A percentile compares a stretch with the other conserved stretches of the same genome.
Conservation (phyloP, 225 moss, liverwort and hornwort genomes). For the Anthoceros angustus region DNA sequence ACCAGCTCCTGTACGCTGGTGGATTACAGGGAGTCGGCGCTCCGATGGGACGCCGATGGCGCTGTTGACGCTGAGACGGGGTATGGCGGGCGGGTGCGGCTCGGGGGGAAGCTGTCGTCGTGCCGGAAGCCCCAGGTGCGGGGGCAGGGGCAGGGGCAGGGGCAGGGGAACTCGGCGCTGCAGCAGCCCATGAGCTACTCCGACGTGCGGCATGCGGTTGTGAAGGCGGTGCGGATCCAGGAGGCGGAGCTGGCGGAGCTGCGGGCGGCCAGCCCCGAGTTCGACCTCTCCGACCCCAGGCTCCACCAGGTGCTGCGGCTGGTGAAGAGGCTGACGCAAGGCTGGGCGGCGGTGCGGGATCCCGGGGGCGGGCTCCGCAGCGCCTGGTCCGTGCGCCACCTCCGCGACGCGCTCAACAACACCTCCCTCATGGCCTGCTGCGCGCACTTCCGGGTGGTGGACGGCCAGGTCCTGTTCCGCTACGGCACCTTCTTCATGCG, state of each 20-base stretch:
- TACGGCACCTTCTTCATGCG: neutral
- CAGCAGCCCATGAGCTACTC: neutral
- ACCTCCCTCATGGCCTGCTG: neutral
- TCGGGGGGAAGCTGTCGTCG: too few species aligned
- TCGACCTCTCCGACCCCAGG: neutral
- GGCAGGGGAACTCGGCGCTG: too few species aligned
- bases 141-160: too few species aligned
- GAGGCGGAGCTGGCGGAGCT: neutral
- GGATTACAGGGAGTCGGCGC: too few species aligned
- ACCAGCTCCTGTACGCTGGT: too few species aligned
- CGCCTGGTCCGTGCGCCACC: neutral
- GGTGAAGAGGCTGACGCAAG: neutral
- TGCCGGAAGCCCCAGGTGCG: too few species aligned
- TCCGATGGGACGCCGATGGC: too few species aligned
- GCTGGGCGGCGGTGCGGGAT: neutral
- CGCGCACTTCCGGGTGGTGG: constrained; percentile 2
- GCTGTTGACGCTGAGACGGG: too few species aligned
- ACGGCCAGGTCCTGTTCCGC: neutral
- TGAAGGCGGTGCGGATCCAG: neutral
- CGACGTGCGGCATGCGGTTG: neutral
- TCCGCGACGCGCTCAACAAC: neutral
- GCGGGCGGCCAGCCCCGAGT: neutral
- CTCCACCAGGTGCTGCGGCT: neutral
- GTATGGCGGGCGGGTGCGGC: too few species aligned
- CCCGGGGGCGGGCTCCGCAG: neutral